Percentiles rank a stretch among this genome's conserved stretches.
phyloP scores from a whole-genome alignment of 495 filamentous ascomycete genomes.

The Mytilinidion resinicola region DNA sequence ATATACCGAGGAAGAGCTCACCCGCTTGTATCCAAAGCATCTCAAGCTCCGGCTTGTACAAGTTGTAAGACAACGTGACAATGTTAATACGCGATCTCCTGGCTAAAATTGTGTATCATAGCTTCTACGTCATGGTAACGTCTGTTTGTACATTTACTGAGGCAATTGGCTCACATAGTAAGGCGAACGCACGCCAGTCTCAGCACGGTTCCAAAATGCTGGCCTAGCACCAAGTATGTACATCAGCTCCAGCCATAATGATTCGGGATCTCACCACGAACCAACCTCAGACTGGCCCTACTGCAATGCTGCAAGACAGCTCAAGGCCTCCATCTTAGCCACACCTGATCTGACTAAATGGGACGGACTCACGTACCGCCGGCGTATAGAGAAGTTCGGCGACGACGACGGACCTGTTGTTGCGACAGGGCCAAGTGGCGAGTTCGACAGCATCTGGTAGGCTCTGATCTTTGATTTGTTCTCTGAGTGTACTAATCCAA shows the following conservation, averaged over 20 bases:
- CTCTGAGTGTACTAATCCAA: neutral
- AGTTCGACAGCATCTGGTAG: constrained; percentile 71
- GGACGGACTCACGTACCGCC: constrained; percentile 66
- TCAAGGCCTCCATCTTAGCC: constrained; percentile 64
- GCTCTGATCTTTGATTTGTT: constrained; percentile 4
- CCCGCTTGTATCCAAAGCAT: constrained; percentile 67
- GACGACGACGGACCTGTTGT: constrained; percentile 61
- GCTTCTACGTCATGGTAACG: constrained; percentile 76
- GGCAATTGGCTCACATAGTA: neutral
- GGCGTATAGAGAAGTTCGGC: constrained; percentile 76
- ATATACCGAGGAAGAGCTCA: constrained; percentile 76
- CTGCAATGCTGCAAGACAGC: constrained; percentile 66
- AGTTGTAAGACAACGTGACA: constrained; percentile 48
- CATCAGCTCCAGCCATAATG: too few species aligned
- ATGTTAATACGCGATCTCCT: neutral
- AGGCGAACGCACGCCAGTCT: constrained; percentile 82
- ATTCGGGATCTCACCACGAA: constrained; percentile 11
- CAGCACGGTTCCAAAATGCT: constrained; percentile 78
- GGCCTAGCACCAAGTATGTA: constrained; percentile 16
- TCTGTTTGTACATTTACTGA: neutral
- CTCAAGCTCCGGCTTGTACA: constrained; percentile 86
- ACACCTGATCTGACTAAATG: constrained; percentile 52
- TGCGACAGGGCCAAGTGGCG: constrained; percentile 56
- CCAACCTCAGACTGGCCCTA: constrained; percentile 75
- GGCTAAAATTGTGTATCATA: constrained; percentile 16